Percentiles rank a stretch among this genome's conserved stretches.
Evolutionary conservation across 2,329 filamentous ascomycete species (phyloP).

Genomic region (Ophiostoma montium): DNA sequence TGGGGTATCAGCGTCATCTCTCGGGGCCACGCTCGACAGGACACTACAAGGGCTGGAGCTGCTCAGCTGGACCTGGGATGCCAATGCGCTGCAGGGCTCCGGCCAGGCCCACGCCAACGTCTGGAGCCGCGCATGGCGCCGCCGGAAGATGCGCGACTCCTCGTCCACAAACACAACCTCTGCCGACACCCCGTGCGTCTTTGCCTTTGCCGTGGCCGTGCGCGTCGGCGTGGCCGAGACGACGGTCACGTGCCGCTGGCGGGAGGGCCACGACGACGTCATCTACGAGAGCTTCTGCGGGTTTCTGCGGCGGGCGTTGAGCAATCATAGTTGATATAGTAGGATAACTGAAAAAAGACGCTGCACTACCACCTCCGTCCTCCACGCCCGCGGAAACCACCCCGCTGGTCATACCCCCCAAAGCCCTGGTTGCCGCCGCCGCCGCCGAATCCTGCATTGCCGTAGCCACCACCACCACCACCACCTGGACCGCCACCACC

Average conservation of each 20-base stretch:
- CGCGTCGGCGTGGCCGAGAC: constrained; percentile 27
- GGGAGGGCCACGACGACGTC: constrained; percentile 57
- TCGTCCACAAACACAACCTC: background rate
- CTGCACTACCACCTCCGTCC: constrained; percentile 13
- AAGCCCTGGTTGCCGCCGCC: constrained; percentile 19
- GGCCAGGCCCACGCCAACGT: constrained; percentile 57
- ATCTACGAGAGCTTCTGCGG: constrained; percentile 82
- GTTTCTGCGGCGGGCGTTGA: constrained; percentile 39
- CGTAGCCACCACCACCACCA: constrained; percentile 21
- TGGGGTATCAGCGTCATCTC: constrained; percentile 16
- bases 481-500: constrained; percentile 30
- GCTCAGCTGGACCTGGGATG: constrained; percentile 49
- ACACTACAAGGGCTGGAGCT: constrained; percentile 44
- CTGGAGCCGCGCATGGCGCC: constrained; percentile 62
- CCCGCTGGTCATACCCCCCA: constrained; percentile 26
- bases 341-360: background rate
- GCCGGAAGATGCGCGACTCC: constrained; percentile 33
- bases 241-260: constrained; percentile 48
- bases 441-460: constrained; percentile 21
- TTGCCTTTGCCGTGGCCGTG: constrained; percentile 46
- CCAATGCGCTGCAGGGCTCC: constrained; percentile 35
- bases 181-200: constrained; percentile 23
- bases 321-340: too few relatives aligned
- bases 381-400: constrained; percentile 20
- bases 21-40: constrained; percentile 22